These are phyloP conservation scores for Endocladia muricata DNA, from an alignment of 31 red algal genomes.

Conservation along the genomic window DNA sequence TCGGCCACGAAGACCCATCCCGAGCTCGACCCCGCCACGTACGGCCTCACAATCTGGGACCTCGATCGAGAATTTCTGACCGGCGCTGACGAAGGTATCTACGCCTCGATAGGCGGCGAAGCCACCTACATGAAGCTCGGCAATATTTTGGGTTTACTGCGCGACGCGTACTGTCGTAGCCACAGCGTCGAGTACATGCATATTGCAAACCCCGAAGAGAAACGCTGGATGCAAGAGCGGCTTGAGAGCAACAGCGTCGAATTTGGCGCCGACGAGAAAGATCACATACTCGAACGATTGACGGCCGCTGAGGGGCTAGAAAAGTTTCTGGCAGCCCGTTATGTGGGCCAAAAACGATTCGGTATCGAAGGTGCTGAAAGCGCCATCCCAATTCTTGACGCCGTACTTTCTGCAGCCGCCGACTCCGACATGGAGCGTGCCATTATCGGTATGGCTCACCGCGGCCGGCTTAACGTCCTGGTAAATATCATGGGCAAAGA, in stretches of 20 bases:
- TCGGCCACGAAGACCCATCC: not conserved
- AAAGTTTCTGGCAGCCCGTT: not conserved
- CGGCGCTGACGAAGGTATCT: too few relatives aligned
- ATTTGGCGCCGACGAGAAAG: not conserved
- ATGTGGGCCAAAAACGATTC: not conserved
- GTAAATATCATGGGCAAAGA: not conserved
- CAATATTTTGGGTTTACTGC: not conserved
- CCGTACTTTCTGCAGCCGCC: not conserved
- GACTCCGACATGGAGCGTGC: not conserved
- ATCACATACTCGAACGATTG: not conserved
- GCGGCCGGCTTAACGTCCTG: conserved; percentile 6
- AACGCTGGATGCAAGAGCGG: not conserved
- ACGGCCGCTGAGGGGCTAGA: not conserved
- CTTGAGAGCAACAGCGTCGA: not conserved
- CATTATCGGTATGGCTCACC: conserved; percentile 13
- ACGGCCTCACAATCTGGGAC: not conserved
- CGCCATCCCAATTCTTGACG: not conserved
- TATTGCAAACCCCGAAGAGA: not conserved
- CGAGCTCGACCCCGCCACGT: not conserved
- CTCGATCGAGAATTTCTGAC: not conserved
- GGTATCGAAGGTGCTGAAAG: not conserved
- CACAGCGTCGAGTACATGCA: not conserved
- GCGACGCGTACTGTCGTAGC: not conserved
- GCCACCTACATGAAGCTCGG: not conserved
- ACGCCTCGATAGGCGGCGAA: not conserved